Base-by-base conservation (phyloP, 2,329 filamentous ascomycete genomes). In the Diaporthe sp. region DNA sequence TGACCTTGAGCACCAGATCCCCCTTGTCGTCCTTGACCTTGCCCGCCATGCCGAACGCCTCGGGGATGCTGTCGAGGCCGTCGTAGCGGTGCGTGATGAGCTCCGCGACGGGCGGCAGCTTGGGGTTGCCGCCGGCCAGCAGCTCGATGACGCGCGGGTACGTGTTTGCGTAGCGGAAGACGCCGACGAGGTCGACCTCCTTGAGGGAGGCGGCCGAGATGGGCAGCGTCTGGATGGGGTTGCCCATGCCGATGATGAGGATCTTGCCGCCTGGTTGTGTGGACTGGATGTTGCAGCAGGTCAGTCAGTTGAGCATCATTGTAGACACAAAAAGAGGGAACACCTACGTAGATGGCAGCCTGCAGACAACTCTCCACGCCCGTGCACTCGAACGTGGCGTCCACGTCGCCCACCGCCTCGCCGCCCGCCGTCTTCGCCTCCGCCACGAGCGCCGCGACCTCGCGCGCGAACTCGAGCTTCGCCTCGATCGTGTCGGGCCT, bases 311-410 rank as follows among this genome's bases (percentile, higher is more conserved):
- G 9, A 5, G 13, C 38, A n/a, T 33, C 5, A n/a, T 0, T 0
- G 9, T 25, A 35, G 3, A 47, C 35, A 30, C 12, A 42, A 40
- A 4, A 42, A 8, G 15, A 33, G 6, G 22, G 33, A 50, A 38
- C 13, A 83, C 86, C 82, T 77, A 89, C 88, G 79, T 94, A 96
- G 72, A 96, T 95, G 6, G 92, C 89, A 8, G 91, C 90, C 81
- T 96, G 94, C 78, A 95, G 87, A 79, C 93, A 96, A 0, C 91
- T 90, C 80, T 94, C 93, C 30, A 95, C 93, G 12, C 94, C 94
- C 0, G 94, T 96, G 81, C 93, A 95, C 84, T 96, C 94, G 79
- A 93, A 95, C 3, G 93, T 92, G 1, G 90, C 89, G 68, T 91
- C 89, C 0, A 94, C 89, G 80, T 94, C 91, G 0, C 86, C 90